These are phyloP conservation scores for Acer campestre DNA, from an alignment of 345 rosid species.

Conservation along the genomic window DNA sequence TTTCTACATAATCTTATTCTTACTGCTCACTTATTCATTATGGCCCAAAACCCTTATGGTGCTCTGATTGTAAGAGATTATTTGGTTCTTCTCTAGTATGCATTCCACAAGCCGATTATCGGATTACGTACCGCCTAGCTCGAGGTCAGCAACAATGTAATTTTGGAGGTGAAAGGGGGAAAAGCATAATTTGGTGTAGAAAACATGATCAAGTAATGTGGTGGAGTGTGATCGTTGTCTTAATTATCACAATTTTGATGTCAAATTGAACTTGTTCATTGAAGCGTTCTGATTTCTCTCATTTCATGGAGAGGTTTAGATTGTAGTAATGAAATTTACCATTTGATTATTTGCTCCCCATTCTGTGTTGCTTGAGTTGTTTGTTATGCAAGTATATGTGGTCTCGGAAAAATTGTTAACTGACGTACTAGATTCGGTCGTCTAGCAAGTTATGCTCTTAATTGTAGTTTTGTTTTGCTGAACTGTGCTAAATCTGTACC, in stretches of 20 bases:
- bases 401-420: background rate
- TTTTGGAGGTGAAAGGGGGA: background rate
- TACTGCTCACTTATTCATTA: background rate
- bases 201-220: background rate
- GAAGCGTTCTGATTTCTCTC: background rate
- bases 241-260: background rate
- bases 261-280: background rate
- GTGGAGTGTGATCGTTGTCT: background rate
- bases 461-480: conserved; percentile 1
- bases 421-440: background rate
- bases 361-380: background rate
- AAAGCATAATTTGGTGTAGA: background rate
- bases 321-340: background rate
- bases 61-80: background rate
- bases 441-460: background rate
- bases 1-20: background rate
- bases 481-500: background rate
- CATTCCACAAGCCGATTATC: background rate
- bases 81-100: background rate
- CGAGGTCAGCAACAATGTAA: background rate
- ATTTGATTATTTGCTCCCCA: background rate
- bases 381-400: background rate
- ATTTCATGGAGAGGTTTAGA: background rate
- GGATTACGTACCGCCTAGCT: background rate
- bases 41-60: background rate